Base-by-base conservation (phyloP, 257 asterid genomes). In the Vinca minor region DNA sequence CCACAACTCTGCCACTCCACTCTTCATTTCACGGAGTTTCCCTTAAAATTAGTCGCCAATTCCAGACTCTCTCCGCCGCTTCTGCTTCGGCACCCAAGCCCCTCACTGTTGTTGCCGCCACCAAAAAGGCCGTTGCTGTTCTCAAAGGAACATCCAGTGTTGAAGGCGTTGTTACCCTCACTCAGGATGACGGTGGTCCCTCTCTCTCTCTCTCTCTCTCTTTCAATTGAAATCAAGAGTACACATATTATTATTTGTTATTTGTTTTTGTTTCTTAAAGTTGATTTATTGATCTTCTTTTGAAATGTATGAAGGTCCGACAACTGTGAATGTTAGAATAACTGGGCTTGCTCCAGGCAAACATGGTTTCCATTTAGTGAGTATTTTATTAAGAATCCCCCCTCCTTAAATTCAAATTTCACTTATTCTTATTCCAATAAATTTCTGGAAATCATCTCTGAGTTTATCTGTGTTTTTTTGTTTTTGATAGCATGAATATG, bases 301-400 rank as follows among this genome's bases (percentile, higher is more conserved):
- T 29, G 62, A 21, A 17, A 42, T 58, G 62, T 77, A 71, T 50
- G 59, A 69, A 91, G 98, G 96, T 23, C 96, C 91, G 3, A 92
- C 98, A 12, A 87, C 89, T 21, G 98, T 92, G 79, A 82, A 55
- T 34, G 96, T 87, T 69, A 94, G 92, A 26, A 21, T 89, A 6
- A 84, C 87, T 48, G 98, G 98, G 28, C 95, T 92, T 69, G 13
- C 96, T 68, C 96, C 96, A 0, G 98, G 98, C 67, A 79, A 79
- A 61, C 98, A 92, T 66, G 98, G 98, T 39, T 92, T 92, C 69
- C 98, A 92, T 77, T 78, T 92, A 18, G 98, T 92, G 69, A 82
- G 95, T 71, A 1, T 55, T 70, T 65, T 28, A 35, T 4, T 34
- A 47, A 9, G n/a, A n/a, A n/a, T n/a, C 7, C 12, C 8, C 47